Evolutionary conservation across 805 yeast genomes (phyloP).

Genomic region (Torulaspora maleeae): DNA sequence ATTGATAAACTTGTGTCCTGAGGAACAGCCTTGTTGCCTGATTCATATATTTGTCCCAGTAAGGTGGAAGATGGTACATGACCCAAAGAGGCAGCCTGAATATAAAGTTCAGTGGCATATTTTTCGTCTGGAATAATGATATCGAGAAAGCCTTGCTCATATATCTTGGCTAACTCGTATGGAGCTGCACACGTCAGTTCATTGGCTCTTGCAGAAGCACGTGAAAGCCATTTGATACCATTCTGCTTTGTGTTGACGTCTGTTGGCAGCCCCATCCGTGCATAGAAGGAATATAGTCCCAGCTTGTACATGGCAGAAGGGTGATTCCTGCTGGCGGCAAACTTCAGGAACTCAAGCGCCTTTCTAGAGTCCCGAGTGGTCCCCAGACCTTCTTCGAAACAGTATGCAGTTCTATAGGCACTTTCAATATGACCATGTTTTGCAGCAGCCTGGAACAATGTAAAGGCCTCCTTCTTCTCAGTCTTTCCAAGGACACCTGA

Average conservation of each 20-base stretch:
- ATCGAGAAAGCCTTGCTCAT: constrained; percentile 79
- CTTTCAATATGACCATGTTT: constrained; percentile 90
- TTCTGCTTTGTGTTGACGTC: constrained; percentile 67
- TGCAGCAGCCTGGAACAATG: constrained; percentile 80
- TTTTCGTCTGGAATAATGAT: constrained; percentile 75
- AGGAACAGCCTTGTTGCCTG: constrained; percentile 60
- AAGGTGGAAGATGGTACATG: constrained; percentile 74
- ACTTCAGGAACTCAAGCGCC: constrained; percentile 74
- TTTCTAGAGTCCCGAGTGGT: constrained; percentile 83
- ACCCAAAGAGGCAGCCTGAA: constrained; percentile 85
- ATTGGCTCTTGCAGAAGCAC: constrained; percentile 81
- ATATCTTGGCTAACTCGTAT: constrained; percentile 80
- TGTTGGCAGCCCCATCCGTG: constrained; percentile 73
- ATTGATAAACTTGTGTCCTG: constrained; percentile 79
- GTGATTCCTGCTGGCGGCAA: constrained; percentile 87
- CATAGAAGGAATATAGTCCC: constrained; percentile 81
- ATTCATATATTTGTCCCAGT: constrained; percentile 79
- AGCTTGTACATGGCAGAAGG: constrained; percentile 95
- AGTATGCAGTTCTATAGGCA: constrained; percentile 84
- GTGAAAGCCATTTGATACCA: constrained; percentile 88
- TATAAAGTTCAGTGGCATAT: constrained; percentile 81
- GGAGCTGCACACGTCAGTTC: constrained; percentile 92
- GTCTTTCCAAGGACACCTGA: constrained; percentile 79
- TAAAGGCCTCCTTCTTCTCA: constrained; percentile 72
- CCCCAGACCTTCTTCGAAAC: constrained; percentile 93